Evolutionary conservation across 2,329 filamentous ascomycete genomes (phyloP), one percentile per base, ranked within the genome.

Genomic region (Colletotrichum lini): DNA sequence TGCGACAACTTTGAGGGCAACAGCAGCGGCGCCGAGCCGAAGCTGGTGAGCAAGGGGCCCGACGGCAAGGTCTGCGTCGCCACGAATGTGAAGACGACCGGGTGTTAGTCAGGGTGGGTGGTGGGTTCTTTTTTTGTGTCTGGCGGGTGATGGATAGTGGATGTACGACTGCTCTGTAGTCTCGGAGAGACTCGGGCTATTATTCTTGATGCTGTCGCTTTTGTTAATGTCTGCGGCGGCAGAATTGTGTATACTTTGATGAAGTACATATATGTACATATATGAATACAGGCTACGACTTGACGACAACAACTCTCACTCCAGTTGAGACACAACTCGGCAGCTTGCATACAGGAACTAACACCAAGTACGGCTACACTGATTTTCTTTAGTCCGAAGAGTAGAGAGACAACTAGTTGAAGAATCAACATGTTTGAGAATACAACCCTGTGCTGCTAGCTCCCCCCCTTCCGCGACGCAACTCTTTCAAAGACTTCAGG

Each of bases 1-100:
- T 73, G 73, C 18, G 61, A 73, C 44, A 44, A 45, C 21, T 74
- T 72, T 38, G 50, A 72, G 58, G 72, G 73, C 2, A 72, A 72
- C 13, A 53, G 18, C 3, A 62, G 53, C 12, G 65, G 65, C 3
- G 50, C 40, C 13, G 73, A 74, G 59, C 73, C 73, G 2, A 61
- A 58, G 54, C 8, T 70, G 56, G 44, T 60, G 2, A 35, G 68
- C 38, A 68, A 64, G 42, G 73, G 71, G 9, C 73, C 68, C 4
- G 72, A 74, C 23, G 73, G 71, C 18, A 67, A 72, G 71, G 18
- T 18, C 26, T 74, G 73, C 5, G 44, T 65, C 21, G 64, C 70
- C 15, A 49, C 35, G 3, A 61, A 53, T 40, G 64, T 74, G 6
- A 66, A 70, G 67, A 70, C 67, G 15, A 70, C 56, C 30, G 62